Evolutionary conservation across 2,329 filamentous ascomycete species (phyloP), one percentile per base, ranked within the genome.

Genomic region (Alternaria postmessia): DNA sequence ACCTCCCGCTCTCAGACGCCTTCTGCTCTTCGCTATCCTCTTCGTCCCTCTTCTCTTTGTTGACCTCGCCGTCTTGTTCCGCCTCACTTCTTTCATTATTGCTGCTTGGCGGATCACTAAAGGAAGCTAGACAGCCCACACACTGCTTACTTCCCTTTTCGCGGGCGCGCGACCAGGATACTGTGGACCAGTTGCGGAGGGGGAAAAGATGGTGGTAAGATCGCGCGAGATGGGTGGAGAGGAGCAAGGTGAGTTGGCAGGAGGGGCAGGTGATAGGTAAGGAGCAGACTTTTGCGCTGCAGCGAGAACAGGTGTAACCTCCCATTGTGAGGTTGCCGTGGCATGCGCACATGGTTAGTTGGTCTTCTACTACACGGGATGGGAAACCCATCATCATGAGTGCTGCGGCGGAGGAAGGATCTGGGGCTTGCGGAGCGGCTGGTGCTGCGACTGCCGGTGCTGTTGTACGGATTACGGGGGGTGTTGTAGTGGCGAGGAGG

Each of bases 371-470:
- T 3, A 91, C 91, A 38, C 94, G 87, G 6, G 92, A 96, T 0
- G 95, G 95, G 73, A 99, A 99, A 5, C 95, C 95, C 94, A 99
- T 99, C 91, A 96, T 96, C 26, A 99, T 86, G 41, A 99, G 83
- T 3, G 86, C 84, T 57, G 75, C 79, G 72, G 83, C 77, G 3
- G 38, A 41, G 14, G 71, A 73, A 5, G 36, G 36, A 71, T 85
- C 80, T 67, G 72, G 62, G 9, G 44, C 16, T 72, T 70, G 59
- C 4, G 70, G 64, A 57, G 78, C 58, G 62, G 78, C 57, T 62
- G 74, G 54, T 67, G 74, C 36, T 69, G 76, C 55, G 7, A 54
- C 32, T 67, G 76, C 54, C 4, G 54, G 52, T 11, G 62, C 55
- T 16, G 82, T 85, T 3, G 89, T 87, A 55, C 91, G 88, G 12